These are phyloP conservation scores for Hortaea werneckii DNA, from an alignment of 2,329 filamentous ascomycete genomes.

Conservation along the genomic window DNA sequence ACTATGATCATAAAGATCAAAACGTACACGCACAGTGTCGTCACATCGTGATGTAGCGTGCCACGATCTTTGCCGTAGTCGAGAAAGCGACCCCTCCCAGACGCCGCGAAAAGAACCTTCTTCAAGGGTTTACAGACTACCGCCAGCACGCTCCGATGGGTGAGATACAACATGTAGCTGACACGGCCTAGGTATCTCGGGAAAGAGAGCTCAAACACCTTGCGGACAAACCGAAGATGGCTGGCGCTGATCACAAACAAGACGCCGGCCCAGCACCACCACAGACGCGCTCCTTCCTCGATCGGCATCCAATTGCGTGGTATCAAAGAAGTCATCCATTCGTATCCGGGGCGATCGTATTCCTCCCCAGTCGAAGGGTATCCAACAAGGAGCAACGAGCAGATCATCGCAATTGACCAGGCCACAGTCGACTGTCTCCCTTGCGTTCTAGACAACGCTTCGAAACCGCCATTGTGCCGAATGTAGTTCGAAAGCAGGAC, in stretches of 20 bases:
- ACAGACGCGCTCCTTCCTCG: constrained; percentile 3
- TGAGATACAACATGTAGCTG: constrained; percentile 16
- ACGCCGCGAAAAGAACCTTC: not conserved
- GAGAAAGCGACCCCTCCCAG: not conserved
- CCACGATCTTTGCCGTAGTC: not conserved
- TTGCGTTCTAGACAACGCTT: not conserved
- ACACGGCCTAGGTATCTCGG: constrained; percentile 11
- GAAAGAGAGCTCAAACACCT: constrained; percentile 7
- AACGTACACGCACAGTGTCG: not conserved
- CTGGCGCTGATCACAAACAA: constrained; percentile 9
- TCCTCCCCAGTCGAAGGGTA: not conserved
- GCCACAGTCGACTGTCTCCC: not conserved
- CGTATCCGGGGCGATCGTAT: constrained; percentile 9
- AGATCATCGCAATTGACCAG: not conserved
- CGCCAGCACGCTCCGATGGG: constrained; percentile 3
- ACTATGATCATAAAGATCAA: not conserved
- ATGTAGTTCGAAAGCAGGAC: constrained; percentile 11
- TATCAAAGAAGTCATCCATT: constrained; percentile 5
- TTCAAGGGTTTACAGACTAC: not conserved
- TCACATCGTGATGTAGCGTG: not conserved
- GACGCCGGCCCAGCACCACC: constrained; percentile 14
- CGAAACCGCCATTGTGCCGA: constrained; percentile 9
- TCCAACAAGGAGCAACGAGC: not conserved
- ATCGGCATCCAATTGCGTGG: not conserved
- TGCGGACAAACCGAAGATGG: constrained; percentile 6